Conservation (phyloP, 805 yeast genomes). For the Spathaspora boniae region DNA sequence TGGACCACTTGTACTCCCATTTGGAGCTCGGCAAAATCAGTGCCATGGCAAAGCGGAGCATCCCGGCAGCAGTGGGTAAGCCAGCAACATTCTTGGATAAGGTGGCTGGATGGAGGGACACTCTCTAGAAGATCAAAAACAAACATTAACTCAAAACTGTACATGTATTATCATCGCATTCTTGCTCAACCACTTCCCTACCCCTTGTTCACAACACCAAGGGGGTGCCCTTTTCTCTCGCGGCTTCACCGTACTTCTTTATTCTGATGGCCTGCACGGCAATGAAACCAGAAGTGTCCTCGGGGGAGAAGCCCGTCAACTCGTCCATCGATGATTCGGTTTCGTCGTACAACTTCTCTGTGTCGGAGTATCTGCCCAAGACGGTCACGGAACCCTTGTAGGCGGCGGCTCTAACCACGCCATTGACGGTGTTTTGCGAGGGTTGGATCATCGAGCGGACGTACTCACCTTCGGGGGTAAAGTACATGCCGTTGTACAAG, state of each 20-base stretch:
- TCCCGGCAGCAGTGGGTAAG: constrained; percentile 31
- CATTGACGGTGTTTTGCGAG: constrained; percentile 93
- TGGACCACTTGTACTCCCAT: constrained; percentile 27
- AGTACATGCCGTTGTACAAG: constrained; percentile 95
- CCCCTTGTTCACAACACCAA: constrained; percentile 40
- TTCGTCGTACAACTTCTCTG: constrained; percentile 96
- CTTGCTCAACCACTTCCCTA: not conserved
- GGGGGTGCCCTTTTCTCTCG: constrained; percentile 69
- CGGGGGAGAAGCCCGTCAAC: constrained; percentile 95
- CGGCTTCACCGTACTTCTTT: constrained; percentile 96
- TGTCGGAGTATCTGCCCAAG: constrained; percentile 91
- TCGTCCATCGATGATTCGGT: constrained; percentile 99
- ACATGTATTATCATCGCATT: not conserved
- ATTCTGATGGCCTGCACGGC: constrained; percentile 97
- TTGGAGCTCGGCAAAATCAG: constrained; percentile 29
- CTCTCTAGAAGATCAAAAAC: not conserved
- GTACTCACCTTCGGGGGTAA: constrained; percentile 97
- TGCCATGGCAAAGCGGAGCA: constrained; percentile 28
- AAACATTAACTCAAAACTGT: not conserved
- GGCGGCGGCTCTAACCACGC: constrained; percentile 88
- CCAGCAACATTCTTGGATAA: constrained; percentile 9
- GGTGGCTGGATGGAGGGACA: constrained; percentile 7
- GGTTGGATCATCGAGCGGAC: constrained; percentile 91
- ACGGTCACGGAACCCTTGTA: constrained; percentile 86
- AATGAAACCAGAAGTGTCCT: constrained; percentile 95